A percentile compares a stretch with the other conserved stretches of the same genome.
Conservation (phyloP, 2,329 filamentous ascomycete species). For the Pyrenophora teres region DNA sequence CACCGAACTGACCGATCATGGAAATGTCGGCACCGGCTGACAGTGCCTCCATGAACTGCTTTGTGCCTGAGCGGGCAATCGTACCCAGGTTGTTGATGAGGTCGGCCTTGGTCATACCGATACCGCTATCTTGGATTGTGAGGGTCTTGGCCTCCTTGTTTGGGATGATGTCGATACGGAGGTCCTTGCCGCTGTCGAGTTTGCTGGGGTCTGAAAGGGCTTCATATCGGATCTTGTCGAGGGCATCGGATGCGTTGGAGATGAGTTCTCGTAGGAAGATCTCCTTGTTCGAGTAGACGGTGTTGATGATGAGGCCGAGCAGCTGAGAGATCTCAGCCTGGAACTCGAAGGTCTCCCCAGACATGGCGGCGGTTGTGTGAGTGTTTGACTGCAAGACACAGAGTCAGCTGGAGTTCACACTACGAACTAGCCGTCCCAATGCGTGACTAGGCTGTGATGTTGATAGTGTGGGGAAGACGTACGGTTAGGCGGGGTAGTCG, state of each 20-base stretch:
- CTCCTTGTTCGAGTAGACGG: conserved; percentile 99
- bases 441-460: conserved; percentile 12
- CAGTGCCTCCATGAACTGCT: conserved; percentile 99
- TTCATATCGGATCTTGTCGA: conserved; percentile 99
- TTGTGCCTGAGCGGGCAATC: conserved; percentile 98
- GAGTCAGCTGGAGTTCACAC: conserved; percentile 15
- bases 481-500: conserved; percentile 27
- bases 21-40: conserved; percentile 98
- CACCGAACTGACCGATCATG: conserved; percentile 99
- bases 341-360: conserved; percentile 97
- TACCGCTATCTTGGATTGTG: conserved; percentile 96
- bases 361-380: conserved; percentile 63
- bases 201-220: conserved; percentile 95
- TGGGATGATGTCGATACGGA: conserved; percentile 98
- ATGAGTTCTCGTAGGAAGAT: conserved; percentile 99
- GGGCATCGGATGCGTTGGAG: conserved; percentile 97
- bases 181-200: conserved; percentile 96
- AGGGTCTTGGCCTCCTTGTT: conserved; percentile 97
- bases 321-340: conserved; percentile 99
- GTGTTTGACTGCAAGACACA: conserved; percentile 18
- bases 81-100: conserved; percentile 99
- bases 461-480: conserved; percentile 17
- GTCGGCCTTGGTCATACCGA: conserved; percentile 99
- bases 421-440: background rate
- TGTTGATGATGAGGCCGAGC: conserved; percentile 99